Evolutionary conservation across 2,329 filamentous ascomycete genomes (phyloP), one percentile per base, ranked within the genome.

Genomic region (Claviceps paspali): DNA sequence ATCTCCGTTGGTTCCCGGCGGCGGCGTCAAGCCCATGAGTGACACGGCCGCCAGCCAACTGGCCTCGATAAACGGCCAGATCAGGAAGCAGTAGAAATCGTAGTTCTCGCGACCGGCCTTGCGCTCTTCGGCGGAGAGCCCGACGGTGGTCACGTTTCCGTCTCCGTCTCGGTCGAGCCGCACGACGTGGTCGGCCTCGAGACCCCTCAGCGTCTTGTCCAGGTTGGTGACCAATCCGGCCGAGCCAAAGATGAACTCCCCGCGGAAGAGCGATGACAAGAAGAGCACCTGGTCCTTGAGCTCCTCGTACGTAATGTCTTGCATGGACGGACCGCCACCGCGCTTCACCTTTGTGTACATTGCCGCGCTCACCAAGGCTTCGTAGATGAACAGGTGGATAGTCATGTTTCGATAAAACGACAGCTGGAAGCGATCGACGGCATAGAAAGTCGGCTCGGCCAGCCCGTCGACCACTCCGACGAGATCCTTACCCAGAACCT

Each of bases 341-440:
- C 77, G 76, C 58, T 98, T 98, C 38, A 96, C 82, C 31, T 76
- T 74, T 0, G 79, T 91, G 56, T 98, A 98, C 68, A 98, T 79
- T 21, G 82, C 82, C 4, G 79, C 84, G 43, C 84, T 91, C 17
- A 96, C 84, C 4, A 98, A 67, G 0, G 88, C 82, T 54, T 96
- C 87, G 2, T 85, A 81, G 40, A 98, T 91, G 57, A 98, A 98
- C 5, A 98, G 71, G 54, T 98, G 91, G 43, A 98, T 98, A 0
- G 88, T 95, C 91, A 96, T 96, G 59, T 98, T 98, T 36, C 91
- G 79, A 61, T 98, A 98, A 59, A 98, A 98, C 0, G 86, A 94
- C 8, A 98, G 71, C 54, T 98, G 91, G 64, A 98, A 98, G 37
- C 86, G 74, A 56, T 98, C 91, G 28, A 95, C 86, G 4, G 91